These are phyloP conservation scores for Monilinia polystroma DNA, from an alignment of 2,329 filamentous ascomycete genomes.

Conservation along the genomic window DNA sequence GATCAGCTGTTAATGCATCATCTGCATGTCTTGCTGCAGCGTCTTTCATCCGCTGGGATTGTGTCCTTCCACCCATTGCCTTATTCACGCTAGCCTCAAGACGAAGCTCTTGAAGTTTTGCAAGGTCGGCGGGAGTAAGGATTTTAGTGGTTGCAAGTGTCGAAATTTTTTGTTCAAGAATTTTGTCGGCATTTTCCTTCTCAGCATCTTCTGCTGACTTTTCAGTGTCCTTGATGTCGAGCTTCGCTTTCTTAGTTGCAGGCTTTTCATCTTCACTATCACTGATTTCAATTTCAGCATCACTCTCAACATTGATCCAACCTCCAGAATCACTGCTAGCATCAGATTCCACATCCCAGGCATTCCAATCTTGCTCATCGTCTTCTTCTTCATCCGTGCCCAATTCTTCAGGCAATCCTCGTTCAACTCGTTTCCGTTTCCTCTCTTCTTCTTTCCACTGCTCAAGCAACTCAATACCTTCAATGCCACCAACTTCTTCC, in stretches of 20 bases:
- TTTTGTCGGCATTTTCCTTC: slow-evolving; percentile 45
- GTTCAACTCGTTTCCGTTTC: slow-evolving; percentile 67
- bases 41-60: slow-evolving; percentile 43
- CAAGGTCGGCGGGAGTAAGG: slow-evolving; percentile 92
- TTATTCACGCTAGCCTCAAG: slow-evolving; percentile 70
- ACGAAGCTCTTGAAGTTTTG: slow-evolving; percentile 87
- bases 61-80: slow-evolving; percentile 50
- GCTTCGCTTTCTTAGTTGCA: slow-evolving; percentile 62
- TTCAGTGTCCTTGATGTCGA: slow-evolving; percentile 36
- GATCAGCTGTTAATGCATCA: slow-evolving; percentile 83
- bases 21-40: slow-evolving; percentile 67
- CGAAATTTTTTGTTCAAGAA: slow-evolving; percentile 50
- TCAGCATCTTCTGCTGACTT: slow-evolving; percentile 46
- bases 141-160: slow-evolving; percentile 90
- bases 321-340: slow-evolving; percentile 72
- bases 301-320: slow-evolving; percentile 88
- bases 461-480: slow-evolving; percentile 86
- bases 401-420: slow-evolving; percentile 62
- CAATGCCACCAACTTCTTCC: slow-evolving; percentile 75
- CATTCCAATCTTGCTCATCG: slow-evolving; percentile 35
- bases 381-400: slow-evolving; percentile 58
- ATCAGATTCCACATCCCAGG: slow-evolving; percentile 44
- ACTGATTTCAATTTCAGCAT: slow-evolving; percentile 73
- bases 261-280: slow-evolving; percentile 75
- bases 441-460: slow-evolving; percentile 92